Evolutionary conservation across 1,284 basidiomycete species (phyloP), one percentile per base, ranked within the genome.

Genomic region (Neolentinus lepideus): DNA sequence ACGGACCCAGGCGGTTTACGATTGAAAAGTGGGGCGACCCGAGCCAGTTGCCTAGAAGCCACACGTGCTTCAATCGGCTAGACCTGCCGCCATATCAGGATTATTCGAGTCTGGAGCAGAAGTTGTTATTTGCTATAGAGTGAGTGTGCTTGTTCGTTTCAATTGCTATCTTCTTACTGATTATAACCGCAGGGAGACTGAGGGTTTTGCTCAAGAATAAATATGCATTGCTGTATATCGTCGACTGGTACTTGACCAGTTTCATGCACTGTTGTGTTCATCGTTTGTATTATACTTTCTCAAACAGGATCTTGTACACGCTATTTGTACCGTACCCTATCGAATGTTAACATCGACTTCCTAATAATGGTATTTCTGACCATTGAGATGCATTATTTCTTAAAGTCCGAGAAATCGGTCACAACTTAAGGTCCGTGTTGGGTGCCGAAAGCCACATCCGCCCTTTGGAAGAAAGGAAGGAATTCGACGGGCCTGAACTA

Each of bases 1-100:
- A 97, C 67, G 94, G 93, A 8, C 94, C 94, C 4, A 76, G 92
- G 57, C 76, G 91, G 55, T 94, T 94, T 69, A 94, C 92, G 2
- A 93, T 94, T 61, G 92, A 94, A 69, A 94, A 93, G 71, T 88
- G 86, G 29, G 91, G 91, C 25, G 90, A 94, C 65, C 84, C 90
- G 21, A 85, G 83, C n/a, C 88, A 90, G 65, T 69, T 94, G 61
- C 92, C 91, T 0, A 92, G 92, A 79, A 85, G 82, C 67, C 84
- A 87, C 65, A 93, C 92, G 1, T 93, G 92, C 70, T 92, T 92
- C 77, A 92, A 92, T 67, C 78, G 88, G 48, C 86, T 91, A 56
- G 92, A 94, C 69, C 70, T 94, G 55, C 92, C 92, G 12, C 86
- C 89, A 6, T 94, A 94, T 66, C 90, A 89, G 66, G 84, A 87